These are phyloP conservation scores for Spiraea crenata DNA, from an alignment of 331 rosid genomes.

Conservation along the genomic window DNA sequence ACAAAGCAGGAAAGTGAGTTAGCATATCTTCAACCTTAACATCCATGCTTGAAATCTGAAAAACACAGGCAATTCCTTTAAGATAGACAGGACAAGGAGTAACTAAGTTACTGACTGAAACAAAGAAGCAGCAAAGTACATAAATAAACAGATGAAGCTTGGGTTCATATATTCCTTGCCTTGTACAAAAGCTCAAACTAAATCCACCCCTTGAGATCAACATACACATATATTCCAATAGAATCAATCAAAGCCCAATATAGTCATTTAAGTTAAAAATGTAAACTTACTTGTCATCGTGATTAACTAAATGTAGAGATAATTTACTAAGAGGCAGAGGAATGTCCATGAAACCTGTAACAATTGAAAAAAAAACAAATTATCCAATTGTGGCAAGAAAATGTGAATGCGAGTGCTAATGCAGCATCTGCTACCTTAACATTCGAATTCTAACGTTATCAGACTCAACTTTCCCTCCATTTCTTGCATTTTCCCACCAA, in stretches of 20 bases:
- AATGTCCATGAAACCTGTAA: conserved; percentile 47
- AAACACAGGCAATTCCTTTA: background rate
- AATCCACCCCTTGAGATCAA: no score
- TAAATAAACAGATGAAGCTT: no score
- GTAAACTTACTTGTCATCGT: conserved; percentile 46
- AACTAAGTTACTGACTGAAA: no score
- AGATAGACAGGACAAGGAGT: no score
- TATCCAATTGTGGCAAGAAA: background rate
- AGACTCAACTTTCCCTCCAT: background rate
- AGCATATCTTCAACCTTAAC: background rate
- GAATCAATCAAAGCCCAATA: background rate
- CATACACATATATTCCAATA: background rate
- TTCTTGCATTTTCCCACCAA: conserved; percentile 3
- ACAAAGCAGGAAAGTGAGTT: conserved; percentile 8
- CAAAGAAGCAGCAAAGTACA: no score
- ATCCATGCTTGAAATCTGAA: background rate
- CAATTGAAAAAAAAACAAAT: background rate
- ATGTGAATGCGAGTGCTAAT: background rate
- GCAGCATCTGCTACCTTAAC: background rate
- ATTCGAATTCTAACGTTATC: no score
- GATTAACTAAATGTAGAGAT: conserved; percentile 41
- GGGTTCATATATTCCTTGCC: no score
- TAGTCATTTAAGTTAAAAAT: background rate
- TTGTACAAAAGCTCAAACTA: no score
- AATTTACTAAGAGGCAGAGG: conserved; percentile 56